phyloP scores from a whole-genome alignment of 179 eudicot genomes.

The Beta macrorhiza region DNA sequence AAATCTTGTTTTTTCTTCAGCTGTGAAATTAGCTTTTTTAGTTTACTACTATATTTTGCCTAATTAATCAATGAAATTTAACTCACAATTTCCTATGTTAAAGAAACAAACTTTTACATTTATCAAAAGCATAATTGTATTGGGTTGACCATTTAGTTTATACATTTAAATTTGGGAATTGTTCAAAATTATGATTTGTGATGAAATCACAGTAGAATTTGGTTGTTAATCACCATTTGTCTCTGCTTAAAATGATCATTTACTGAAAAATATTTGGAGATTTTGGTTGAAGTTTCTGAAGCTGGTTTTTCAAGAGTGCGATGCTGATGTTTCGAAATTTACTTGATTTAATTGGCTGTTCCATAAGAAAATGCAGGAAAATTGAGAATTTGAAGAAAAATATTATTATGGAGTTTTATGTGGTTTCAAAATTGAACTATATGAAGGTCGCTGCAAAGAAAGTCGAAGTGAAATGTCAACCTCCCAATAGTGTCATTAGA shows the following conservation, averaged over 20 bases:
- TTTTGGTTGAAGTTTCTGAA: background rate
- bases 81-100: no score
- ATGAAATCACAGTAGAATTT: background rate
- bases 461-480: background rate
- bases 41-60: no score
- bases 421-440: background rate
- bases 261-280: background rate
- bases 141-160: background rate
- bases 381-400: background rate
- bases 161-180: conserved; percentile 1
- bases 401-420: background rate
- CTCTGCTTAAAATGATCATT: background rate
- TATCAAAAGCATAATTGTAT: background rate
- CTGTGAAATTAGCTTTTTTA: no score
- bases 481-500: background rate
- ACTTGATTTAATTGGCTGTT: background rate
- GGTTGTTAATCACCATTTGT: background rate
- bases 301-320: background rate
- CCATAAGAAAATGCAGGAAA: background rate
- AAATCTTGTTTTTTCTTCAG: no score
- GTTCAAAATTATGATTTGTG: background rate
- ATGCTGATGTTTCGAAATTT: background rate
- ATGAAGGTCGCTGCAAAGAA: background rate
- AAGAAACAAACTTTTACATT: background rate
- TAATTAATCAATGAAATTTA: no score